phyloP scores from a whole-genome alignment of 768 basidiomycete genomes.

The Serendipita sp. region DNA sequence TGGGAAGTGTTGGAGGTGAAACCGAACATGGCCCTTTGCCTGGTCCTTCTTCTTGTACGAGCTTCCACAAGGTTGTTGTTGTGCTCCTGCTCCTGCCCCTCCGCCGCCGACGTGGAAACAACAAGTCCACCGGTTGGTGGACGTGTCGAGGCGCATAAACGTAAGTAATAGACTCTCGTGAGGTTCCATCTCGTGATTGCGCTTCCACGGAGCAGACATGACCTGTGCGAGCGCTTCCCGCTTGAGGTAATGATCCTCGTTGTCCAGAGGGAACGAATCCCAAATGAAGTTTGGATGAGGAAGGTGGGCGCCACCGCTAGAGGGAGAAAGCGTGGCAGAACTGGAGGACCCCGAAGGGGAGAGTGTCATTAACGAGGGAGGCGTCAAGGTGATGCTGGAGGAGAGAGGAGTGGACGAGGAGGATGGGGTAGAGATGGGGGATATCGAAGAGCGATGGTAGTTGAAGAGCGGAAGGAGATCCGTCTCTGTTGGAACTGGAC shows the following conservation, averaged over 20 bases:
- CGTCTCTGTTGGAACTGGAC: too few relatives aligned
- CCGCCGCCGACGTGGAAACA: neutral
- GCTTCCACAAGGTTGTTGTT: neutral
- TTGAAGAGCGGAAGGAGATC: too few relatives aligned
- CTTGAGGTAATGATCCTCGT: neutral
- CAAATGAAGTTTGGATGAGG: neutral
- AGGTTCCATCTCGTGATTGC: neutral
- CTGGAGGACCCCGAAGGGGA: too few relatives aligned
- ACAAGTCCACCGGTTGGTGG: neutral
- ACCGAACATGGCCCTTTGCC: conserved; percentile 2
- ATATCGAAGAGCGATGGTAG: too few relatives aligned
- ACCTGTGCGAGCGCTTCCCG: neutral
- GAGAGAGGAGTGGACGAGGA: too few relatives aligned
- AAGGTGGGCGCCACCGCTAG: too few relatives aligned
- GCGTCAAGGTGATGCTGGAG: too few relatives aligned
- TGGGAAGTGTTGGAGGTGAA: conserved; percentile 1
- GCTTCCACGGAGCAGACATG: neutral
- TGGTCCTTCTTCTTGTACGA: conserved; percentile 4
- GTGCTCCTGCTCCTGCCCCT: too few relatives aligned
- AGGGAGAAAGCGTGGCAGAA: too few relatives aligned
- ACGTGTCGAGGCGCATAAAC: neutral
- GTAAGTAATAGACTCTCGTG: neutral
- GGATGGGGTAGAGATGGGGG: too few relatives aligned
- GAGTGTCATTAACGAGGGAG: too few relatives aligned
- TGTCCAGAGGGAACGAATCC: neutral